Evolutionary conservation across 768 basidiomycete genomes (phyloP).

Genomic region (Mycena rebaudengoi): DNA sequence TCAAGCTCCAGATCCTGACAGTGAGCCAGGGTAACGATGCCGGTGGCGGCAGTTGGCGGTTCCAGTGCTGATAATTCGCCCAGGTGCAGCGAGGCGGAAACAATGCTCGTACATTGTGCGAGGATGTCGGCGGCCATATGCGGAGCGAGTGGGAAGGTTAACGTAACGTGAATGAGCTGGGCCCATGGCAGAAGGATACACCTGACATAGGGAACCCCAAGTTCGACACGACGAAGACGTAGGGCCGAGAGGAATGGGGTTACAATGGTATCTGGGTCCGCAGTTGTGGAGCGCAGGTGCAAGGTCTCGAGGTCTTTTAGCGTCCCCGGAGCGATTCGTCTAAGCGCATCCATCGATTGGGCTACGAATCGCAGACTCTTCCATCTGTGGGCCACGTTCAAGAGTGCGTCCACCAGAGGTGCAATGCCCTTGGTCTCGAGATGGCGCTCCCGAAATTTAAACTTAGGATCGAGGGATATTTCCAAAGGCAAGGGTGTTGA

Average conservation of each 20-base stretch:
- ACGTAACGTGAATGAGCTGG: neutral
- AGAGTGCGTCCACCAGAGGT: constrained; percentile 9
- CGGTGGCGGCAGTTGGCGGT: neutral
- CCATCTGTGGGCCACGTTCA: constrained; percentile 8
- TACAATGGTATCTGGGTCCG: neutral
- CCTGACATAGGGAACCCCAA: constrained; percentile 8
- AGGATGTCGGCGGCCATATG: constrained; percentile 15
- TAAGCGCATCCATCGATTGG: constrained; percentile 7
- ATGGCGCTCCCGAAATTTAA: neutral
- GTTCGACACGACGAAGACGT: constrained; percentile 6
- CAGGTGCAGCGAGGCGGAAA: constrained; percentile 17
- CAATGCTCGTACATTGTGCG: constrained; percentile 6
- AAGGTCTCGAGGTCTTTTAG: constrained; percentile 12
- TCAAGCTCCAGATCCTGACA: constrained; percentile 13
- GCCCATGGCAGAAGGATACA: constrained; percentile 17
- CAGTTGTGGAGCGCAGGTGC: constrained; percentile 11
- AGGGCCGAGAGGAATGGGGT: constrained; percentile 3
- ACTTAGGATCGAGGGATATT: constrained; percentile 11
- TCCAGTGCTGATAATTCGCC: constrained; percentile 11
- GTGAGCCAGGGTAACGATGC: constrained; percentile 1
- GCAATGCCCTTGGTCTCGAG: neutral
- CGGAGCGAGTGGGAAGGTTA: constrained; percentile 16
- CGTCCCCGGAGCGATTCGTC: constrained; percentile 1
- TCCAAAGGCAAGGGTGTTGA: constrained; percentile 12
- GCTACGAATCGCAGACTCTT: constrained; percentile 2